phyloP scores from a whole-genome alignment of 202 grass and related monocot species.

The Bolboschoenoplectus hybrid region DNA sequence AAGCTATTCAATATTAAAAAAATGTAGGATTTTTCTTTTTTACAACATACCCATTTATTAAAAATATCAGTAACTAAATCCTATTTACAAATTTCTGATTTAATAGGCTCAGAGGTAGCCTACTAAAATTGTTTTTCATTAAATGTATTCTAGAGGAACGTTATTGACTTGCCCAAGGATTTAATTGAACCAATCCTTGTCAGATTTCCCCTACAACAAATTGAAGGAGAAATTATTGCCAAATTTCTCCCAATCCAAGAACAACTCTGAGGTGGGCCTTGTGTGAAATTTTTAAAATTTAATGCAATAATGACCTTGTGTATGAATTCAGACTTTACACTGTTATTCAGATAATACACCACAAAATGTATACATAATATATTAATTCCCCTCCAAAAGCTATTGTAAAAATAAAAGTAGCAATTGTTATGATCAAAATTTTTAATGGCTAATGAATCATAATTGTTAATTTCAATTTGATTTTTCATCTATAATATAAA shows the following conservation, averaged over 20 bases:
- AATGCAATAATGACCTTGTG: not conserved
- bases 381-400: not conserved
- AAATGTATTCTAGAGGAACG: not conserved
- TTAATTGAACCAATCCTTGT: slow-evolving; percentile 16
- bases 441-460: too few species aligned
- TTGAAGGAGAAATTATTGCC: not conserved
- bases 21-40: not conserved
- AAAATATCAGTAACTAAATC: not conserved
- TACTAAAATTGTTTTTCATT: slow-evolving; percentile 15
- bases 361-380: not conserved
- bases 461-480: too few species aligned
- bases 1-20: slow-evolving; percentile 25
- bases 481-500: too few species aligned
- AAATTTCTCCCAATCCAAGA: slow-evolving; percentile 13
- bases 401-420: too few species aligned
- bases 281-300: not conserved
- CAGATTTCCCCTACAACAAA: not conserved
- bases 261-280: not conserved
- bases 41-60: not conserved
- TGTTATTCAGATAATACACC: not conserved
- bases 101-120: not conserved
- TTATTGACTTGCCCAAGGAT: slow-evolving; percentile 12
- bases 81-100: not conserved
- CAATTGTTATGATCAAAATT: too few species aligned
- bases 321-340: not conserved